A percentile compares a stretch with the other conserved stretches of the same genome.
Evolutionary conservation across 345 rosid species (phyloP).

Genomic region (Brassica incana): DNA sequence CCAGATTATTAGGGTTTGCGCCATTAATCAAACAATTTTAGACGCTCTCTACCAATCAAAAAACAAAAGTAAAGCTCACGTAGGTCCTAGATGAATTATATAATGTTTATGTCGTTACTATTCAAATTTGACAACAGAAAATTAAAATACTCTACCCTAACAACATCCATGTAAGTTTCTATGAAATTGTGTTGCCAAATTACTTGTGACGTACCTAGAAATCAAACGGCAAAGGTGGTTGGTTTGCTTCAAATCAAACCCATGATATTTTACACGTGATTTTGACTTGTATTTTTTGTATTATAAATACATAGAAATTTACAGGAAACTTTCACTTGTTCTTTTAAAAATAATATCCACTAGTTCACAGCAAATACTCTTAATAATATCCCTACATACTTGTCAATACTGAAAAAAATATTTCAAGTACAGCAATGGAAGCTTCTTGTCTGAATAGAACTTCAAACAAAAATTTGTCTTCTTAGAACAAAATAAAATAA

Average conservation of each 20-base stretch:
- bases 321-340: background rate
- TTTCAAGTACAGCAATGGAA: background rate
- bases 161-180: background rate
- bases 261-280: slow-evolving; percentile 11
- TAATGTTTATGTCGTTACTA: no score
- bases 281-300: slow-evolving; percentile 9
- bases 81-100: no score
- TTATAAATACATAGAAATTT: background rate
- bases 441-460: background rate
- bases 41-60: no score
- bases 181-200: background rate
- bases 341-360: background rate
- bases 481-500: no score
- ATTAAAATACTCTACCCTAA: background rate
- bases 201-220: slow-evolving; percentile 18
- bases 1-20: no score
- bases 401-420: background rate
- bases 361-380: background rate
- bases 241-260: slow-evolving; percentile 8
- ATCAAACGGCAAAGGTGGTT: slow-evolving; percentile 1
- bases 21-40: no score
- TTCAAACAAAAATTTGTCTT: no score
- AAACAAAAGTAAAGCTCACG: no score
- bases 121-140: no score
- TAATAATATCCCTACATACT: background rate